A percentile compares a stretch with the other conserved stretches of the same genome.
Conservation (phyloP, 148 eudicot genomes). For the Polygonum aviculare region DNA sequence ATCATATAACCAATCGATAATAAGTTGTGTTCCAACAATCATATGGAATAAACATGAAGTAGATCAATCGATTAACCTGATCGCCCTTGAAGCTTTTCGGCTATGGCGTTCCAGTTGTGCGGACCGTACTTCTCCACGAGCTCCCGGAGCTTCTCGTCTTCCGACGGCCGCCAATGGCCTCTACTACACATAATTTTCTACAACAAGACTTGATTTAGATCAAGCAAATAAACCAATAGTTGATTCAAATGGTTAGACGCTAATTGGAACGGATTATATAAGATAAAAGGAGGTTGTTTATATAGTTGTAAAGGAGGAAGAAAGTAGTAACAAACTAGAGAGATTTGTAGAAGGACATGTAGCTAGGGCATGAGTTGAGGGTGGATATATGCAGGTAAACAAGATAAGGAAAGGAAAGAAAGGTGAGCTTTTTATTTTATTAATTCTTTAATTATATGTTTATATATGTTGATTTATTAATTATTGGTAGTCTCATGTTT, state of each 20-base stretch:
- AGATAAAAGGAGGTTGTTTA: background rate
- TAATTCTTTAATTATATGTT: background rate
- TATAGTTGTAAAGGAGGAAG: background rate
- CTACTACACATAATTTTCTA: constrained; percentile 39
- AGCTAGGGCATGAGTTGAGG: constrained; percentile 9
- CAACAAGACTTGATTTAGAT: background rate
- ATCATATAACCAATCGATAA: no score
- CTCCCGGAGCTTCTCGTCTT: constrained; percentile 78
- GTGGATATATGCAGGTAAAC: constrained; percentile 12
- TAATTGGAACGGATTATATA: background rate
- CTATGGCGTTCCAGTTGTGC: constrained; percentile 93
- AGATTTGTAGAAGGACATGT: background rate
- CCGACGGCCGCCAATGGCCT: constrained; percentile 97
- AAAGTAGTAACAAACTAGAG: background rate
- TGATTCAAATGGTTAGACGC: background rate
- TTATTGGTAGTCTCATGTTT: constrained; percentile 8
- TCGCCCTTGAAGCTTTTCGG: constrained; percentile 95
- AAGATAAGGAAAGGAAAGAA: constrained; percentile 6
- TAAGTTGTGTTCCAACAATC: no score
- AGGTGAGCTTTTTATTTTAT: background rate
- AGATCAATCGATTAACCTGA: constrained; percentile 33
- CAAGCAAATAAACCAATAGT: background rate
- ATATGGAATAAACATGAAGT: no score
- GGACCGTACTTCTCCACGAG: constrained; percentile 85
- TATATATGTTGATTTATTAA: no score